phyloP scores from a whole-genome alignment of 352 stramenopile genomes.

The Paralagenidium karlingii region DNA sequence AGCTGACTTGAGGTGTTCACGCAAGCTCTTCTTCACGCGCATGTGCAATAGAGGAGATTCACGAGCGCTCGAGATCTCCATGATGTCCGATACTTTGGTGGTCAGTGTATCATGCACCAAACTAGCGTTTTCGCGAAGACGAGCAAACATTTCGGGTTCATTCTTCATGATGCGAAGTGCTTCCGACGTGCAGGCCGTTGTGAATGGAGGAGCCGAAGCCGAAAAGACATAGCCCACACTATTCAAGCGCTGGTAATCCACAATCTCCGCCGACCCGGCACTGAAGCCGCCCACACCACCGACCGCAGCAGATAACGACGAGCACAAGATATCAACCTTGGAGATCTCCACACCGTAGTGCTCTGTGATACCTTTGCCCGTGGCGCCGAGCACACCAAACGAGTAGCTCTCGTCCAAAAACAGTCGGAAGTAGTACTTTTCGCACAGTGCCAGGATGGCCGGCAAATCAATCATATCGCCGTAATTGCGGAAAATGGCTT shows the following conservation, averaged over 20 bases:
- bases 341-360: constrained; percentile 63
- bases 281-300: constrained; percentile 94
- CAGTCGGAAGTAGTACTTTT: constrained; percentile 76
- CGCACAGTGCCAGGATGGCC: constrained; percentile 88
- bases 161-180: constrained; percentile 76
- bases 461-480: constrained; percentile 92
- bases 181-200: constrained; percentile 78
- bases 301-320: constrained; percentile 88
- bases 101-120: constrained; percentile 42
- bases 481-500: constrained; percentile 97
- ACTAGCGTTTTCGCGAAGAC: constrained; percentile 49
- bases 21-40: constrained; percentile 28
- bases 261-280: constrained; percentile 92
- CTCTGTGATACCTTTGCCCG: constrained; percentile 70
- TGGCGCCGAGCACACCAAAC: constrained; percentile 93
- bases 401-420: constrained; percentile 86
- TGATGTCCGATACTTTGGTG: constrained; percentile 17
- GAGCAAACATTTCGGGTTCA: constrained; percentile 59
- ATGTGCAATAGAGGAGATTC: constrained; percentile 66
- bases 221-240: constrained; percentile 98
- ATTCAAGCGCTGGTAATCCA: constrained; percentile 97
- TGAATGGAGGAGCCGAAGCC: constrained; percentile 95
- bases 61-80: constrained; percentile 37
- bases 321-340: constrained; percentile 91
- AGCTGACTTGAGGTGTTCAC: constrained; percentile 20